phyloP scores from a whole-genome alignment of 2,329 filamentous ascomycete species.

The Sporothrix phasma region DNA sequence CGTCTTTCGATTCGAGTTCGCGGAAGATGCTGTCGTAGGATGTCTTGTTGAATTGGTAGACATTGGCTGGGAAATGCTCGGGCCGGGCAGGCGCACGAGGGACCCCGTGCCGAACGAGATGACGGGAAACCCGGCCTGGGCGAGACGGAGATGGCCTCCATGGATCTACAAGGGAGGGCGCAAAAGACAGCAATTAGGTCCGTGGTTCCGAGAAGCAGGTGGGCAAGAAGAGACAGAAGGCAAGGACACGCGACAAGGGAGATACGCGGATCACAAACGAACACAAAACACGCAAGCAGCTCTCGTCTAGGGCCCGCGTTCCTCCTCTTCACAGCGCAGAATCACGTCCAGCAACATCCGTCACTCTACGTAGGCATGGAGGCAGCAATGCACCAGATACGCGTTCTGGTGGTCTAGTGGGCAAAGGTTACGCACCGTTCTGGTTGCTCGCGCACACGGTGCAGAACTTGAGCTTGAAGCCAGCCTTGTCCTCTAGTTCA shows the following conservation, averaged over 20 bases:
- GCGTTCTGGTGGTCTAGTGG: neutral
- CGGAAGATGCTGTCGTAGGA: constrained; percentile 93
- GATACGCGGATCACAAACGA: neutral
- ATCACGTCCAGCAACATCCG: neutral
- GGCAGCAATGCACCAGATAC: neutral
- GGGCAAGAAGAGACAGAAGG: neutral
- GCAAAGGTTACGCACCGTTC: constrained; percentile 55
- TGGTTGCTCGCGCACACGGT: constrained; percentile 99
- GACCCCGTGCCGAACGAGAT: constrained; percentile 97
- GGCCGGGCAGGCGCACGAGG: constrained; percentile 83
- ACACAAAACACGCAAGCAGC: neutral
- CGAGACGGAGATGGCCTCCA: constrained; percentile 96
- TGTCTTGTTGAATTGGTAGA: constrained; percentile 96
- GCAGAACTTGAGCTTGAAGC: constrained; percentile 89
- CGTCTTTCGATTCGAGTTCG: constrained; percentile 78
- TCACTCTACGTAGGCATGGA: constrained; percentile 1
- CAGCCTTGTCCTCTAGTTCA: constrained; percentile 41
- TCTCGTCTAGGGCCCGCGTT: neutral
- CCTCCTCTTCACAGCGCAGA: neutral
- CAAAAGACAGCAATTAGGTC: neutral
- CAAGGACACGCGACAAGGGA: neutral
- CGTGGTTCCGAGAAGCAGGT: neutral
- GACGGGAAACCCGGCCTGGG: constrained; percentile 80
- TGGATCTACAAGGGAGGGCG: constrained; percentile 49
- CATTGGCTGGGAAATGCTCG: constrained; percentile 84